Evolutionary conservation across 1,139 yeast genomes (phyloP).

Genomic region (Candida pseudoviswanathii): DNA sequence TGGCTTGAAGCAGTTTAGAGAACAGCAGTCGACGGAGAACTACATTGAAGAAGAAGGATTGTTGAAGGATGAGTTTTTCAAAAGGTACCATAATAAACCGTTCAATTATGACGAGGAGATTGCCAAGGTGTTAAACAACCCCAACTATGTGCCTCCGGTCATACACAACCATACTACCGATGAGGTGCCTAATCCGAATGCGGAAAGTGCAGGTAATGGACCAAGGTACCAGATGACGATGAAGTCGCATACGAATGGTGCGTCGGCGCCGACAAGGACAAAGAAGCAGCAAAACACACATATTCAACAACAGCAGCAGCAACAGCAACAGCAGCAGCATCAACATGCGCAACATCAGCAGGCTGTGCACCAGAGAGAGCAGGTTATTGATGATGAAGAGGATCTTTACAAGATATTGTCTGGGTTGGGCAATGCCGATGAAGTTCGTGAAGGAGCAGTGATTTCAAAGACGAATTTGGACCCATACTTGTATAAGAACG

Average conservation of each 20-base stretch:
- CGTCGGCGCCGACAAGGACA: not conserved
- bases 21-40: conserved; percentile 41
- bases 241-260: conserved; percentile 2
- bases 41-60: conserved; percentile 44
- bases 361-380: conserved; percentile 1
- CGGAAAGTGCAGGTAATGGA: conserved; percentile 10
- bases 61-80: conserved; percentile 30
- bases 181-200: conserved; percentile 9
- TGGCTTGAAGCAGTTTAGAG: conserved; percentile 51
- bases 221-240: conserved; percentile 15
- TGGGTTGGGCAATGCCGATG: conserved; percentile 16
- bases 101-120: conserved; percentile 21
- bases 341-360: conserved; percentile 2
- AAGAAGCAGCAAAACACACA: not conserved
- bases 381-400: conserved; percentile 12
- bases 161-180: conserved; percentile 9
- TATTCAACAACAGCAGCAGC: conserved; percentile 5
- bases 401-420: conserved; percentile 16
- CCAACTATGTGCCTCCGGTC: conserved; percentile 19
- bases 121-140: conserved; percentile 17
- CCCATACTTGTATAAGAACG: conserved; percentile 27
- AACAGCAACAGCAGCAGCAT: conserved; percentile 8
- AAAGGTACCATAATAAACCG: conserved; percentile 20
- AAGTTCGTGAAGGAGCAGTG: conserved; percentile 5
- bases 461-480: conserved; percentile 7